Conservation (phyloP, 345 rosid genomes). For the Gossypium herbaceum region DNA sequence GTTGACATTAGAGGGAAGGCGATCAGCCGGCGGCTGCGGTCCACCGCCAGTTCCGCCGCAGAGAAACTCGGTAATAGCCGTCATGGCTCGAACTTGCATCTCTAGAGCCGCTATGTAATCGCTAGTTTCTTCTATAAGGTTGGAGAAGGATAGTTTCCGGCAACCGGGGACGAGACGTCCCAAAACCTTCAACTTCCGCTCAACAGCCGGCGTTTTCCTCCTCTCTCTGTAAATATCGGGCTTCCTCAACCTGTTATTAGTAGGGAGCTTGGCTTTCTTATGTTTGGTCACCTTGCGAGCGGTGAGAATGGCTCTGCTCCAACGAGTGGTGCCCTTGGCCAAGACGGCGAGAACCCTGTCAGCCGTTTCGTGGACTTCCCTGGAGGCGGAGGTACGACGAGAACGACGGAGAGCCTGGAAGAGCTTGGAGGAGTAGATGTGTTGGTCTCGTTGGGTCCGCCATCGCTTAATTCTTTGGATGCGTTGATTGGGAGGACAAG, state of each 20-base stretch:
- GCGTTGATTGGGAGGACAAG: slow-evolving; percentile 21
- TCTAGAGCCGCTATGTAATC: slow-evolving; percentile 91
- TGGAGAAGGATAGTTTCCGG: slow-evolving; percentile 50
- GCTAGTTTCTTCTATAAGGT: slow-evolving; percentile 67
- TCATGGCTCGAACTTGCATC: slow-evolving; percentile 96
- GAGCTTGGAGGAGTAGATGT: slow-evolving; percentile 70
- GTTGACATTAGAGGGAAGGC: slow-evolving; percentile 12
- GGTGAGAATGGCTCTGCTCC: slow-evolving; percentile 38
- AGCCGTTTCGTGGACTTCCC: slow-evolving; percentile 34
- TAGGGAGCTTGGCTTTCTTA: slow-evolving; percentile 38
- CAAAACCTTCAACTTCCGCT: slow-evolving; percentile 46
- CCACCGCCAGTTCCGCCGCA: slow-evolving; percentile 13
- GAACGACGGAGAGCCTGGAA: slow-evolving; percentile 53
- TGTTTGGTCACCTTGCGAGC: slow-evolving; percentile 38
- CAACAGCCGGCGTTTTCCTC: slow-evolving; percentile 42
- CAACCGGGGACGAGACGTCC: slow-evolving; percentile 88
- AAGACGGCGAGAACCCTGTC: slow-evolving; percentile 45
- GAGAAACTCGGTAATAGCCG: slow-evolving; percentile 53
- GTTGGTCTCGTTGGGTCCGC: slow-evolving; percentile 53
- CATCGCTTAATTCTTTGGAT: slow-evolving; percentile 36
- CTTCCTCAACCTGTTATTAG: slow-evolving; percentile 30
- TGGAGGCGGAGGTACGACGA: slow-evolving; percentile 25
- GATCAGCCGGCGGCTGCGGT: slow-evolving; percentile 11
- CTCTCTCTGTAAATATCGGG: slow-evolving; percentile 9
- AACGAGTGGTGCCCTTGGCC: slow-evolving; percentile 29